These are phyloP conservation scores for Clavulina sp. DNA, from an alignment of 768 basidiomycete genomes.

Conservation along the genomic window DNA sequence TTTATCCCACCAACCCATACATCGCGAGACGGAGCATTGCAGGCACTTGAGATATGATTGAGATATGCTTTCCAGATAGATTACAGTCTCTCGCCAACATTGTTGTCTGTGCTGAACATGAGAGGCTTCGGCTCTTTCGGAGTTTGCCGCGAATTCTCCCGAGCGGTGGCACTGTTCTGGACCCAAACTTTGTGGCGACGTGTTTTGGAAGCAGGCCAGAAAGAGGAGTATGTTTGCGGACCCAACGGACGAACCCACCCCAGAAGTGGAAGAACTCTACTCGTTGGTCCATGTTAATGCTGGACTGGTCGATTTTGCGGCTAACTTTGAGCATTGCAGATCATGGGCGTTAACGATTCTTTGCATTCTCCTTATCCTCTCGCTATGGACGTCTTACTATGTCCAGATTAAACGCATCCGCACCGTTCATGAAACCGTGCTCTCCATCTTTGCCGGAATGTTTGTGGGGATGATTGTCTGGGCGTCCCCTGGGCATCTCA, in stretches of 20 bases:
- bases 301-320: not conserved
- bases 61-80: too few species aligned
- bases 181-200: too few species aligned
- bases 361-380: conserved; percentile 80
- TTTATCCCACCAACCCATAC: too few species aligned
- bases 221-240: too few species aligned
- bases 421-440: conserved; percentile 87
- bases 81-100: too few species aligned
- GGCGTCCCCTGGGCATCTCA: conserved; percentile 81
- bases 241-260: conserved; percentile 1
- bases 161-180: too few species aligned
- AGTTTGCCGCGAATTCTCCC: too few species aligned
- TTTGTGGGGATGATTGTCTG: conserved; percentile 82
- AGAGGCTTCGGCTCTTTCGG: too few species aligned
- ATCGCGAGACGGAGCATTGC: too few species aligned
- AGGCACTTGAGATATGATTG: too few species aligned
- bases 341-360: conserved; percentile 91
- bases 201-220: too few species aligned
- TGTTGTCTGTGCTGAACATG: too few species aligned
- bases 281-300: conserved; percentile 6
- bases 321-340: not conserved
- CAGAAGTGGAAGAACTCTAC: conserved; percentile 11
- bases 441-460: conserved; percentile 93
- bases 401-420: conserved; percentile 93
- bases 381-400: conserved; percentile 93